Evolutionary conservation across 108 stramenopile species (phyloP), one percentile per base, ranked within the genome.

Genomic region (Aurantiochytrium sp.): DNA sequence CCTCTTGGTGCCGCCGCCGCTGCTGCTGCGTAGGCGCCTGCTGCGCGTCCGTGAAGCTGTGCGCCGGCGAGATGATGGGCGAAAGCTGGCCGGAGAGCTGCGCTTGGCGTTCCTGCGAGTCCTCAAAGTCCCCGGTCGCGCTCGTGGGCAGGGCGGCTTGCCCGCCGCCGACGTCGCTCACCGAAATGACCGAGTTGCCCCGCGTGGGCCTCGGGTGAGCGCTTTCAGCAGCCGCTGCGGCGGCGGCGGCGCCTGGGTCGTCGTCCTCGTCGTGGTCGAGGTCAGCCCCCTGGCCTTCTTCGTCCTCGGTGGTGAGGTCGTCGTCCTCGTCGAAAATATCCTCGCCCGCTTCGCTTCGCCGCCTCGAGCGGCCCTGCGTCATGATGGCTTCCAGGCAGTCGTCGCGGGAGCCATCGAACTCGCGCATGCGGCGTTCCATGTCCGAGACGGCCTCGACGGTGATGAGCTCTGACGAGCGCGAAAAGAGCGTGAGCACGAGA

Each of bases 401-500:
- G n/a, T 81, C 73, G 1, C 42, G 73, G 10, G 86, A 19, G n/a
- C 37, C 90, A 39, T 19, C 15, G 37, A 39, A 50, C 22, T 41
- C 15, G 0, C 5, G 36, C 81, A 52, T 86, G 34, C 34, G 30
- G 12, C 34, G 31, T 31, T 17, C 65, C 24, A 69, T 36, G 0
- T 68, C 87, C 3, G 54, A 24, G 17, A 89, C 21, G 21, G 39
- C 41, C 1, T 87, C 59, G 12, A 87, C 59, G 32, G 87, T 36
- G 12, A 87, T 42, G 41, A 87, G 52, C 22, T 81, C 73, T 37
- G 69, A 32, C 0, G 68, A 50, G 4, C 89, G 52, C 48, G 89
- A 85, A 55, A 92, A 91, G 17, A 92, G 55, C 52, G 89, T 87
- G 19, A 92, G 88, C 12, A 91, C 69, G 41, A 92, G 54, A 50